Evolutionary conservation across 768 basidiomycete genomes (phyloP).

Genomic region (Serendipita sp.): DNA sequence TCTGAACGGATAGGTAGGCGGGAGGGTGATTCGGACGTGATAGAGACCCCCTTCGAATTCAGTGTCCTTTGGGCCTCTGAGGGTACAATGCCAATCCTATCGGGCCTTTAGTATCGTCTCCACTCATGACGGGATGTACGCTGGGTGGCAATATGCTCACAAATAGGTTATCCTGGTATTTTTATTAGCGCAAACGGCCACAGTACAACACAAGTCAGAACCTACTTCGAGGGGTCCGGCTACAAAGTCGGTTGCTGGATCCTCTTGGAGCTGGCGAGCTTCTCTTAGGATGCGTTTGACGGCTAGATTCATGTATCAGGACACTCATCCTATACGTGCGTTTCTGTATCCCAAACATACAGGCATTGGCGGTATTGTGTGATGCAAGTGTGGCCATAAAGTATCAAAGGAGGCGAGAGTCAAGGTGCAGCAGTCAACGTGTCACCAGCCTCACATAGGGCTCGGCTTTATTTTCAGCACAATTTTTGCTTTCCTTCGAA

Average conservation of each 20-base stretch:
- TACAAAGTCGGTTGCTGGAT: constrained; percentile 73
- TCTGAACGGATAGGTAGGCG: constrained; percentile 91
- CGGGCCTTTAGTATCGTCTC: constrained; percentile 8
- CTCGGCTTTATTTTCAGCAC: no score
- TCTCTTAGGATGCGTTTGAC: constrained; percentile 98
- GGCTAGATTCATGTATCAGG: constrained; percentile 28
- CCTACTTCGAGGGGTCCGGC: constrained; percentile 65
- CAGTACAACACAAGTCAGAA: constrained; percentile 10
- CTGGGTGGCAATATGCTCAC: constrained; percentile 28
- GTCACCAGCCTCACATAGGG: not conserved
- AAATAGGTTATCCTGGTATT: constrained; percentile 66
- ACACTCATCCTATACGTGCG: not conserved
- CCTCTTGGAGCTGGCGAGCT: constrained; percentile 72
- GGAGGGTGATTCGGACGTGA: constrained; percentile 80
- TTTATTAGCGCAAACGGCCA: not conserved
- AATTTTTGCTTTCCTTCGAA: no score
- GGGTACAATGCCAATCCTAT: constrained; percentile 93
- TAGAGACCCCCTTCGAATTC: constrained; percentile 95
- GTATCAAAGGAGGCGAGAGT: not conserved
- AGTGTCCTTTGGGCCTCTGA: constrained; percentile 72
- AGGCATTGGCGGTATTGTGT: constrained; percentile 86
- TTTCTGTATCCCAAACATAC: constrained; percentile 25
- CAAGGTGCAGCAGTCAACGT: constrained; percentile 8
- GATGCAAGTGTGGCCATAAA: constrained; percentile 22
- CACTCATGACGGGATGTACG: not conserved